Percentiles rank a stretch among this genome's conserved stretches.
These are phyloP conservation scores for Cyberlindnera meyerae DNA, from an alignment of 805 yeast genomes.

Conservation along the genomic window DNA sequence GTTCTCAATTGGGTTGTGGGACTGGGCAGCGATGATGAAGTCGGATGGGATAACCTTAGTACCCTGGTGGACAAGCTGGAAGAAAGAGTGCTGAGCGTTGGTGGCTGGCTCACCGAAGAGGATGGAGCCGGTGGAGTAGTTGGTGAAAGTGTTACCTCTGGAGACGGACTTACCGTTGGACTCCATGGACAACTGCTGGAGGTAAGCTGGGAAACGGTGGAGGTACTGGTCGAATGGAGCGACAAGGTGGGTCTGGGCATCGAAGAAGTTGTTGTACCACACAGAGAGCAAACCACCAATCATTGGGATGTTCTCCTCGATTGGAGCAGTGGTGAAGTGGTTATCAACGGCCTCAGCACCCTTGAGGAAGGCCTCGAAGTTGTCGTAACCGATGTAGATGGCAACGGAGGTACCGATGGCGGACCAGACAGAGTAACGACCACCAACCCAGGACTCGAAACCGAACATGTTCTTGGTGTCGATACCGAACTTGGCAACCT, in stretches of 20 bases:
- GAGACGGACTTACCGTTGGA: constrained; percentile 98
- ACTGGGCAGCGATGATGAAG: constrained; percentile 93
- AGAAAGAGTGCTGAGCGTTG: constrained; percentile 98
- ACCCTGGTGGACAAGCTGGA: constrained; percentile 99
- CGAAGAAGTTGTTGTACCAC: constrained; percentile 98
- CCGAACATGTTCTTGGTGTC: constrained; percentile 98
- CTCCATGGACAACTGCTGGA: constrained; percentile 98
- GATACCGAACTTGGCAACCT: constrained; percentile 92
- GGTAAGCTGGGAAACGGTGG: constrained; percentile 98
- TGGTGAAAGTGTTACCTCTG: constrained; percentile 84
- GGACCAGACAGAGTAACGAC: constrained; percentile 99
- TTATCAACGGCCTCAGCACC: constrained; percentile 98
- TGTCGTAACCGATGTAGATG: constrained; percentile 90
- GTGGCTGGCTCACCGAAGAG: constrained; percentile 98
- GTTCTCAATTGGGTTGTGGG: constrained; percentile 94
- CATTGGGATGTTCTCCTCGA: constrained; percentile 88
- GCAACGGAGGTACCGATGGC: constrained; percentile 97
- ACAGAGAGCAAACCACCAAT: constrained; percentile 91
- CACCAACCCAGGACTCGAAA: constrained; percentile 98
- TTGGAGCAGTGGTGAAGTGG: constrained; percentile 80
- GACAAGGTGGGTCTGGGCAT: constrained; percentile 96
- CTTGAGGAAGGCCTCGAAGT: constrained; percentile 84
- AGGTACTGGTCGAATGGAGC: constrained; percentile 98
- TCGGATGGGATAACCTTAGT: constrained; percentile 96
- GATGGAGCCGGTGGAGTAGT: constrained; percentile 93